Base-by-base conservation (phyloP, 352 stramenopile genomes). In the Peronospora destructor region DNA sequence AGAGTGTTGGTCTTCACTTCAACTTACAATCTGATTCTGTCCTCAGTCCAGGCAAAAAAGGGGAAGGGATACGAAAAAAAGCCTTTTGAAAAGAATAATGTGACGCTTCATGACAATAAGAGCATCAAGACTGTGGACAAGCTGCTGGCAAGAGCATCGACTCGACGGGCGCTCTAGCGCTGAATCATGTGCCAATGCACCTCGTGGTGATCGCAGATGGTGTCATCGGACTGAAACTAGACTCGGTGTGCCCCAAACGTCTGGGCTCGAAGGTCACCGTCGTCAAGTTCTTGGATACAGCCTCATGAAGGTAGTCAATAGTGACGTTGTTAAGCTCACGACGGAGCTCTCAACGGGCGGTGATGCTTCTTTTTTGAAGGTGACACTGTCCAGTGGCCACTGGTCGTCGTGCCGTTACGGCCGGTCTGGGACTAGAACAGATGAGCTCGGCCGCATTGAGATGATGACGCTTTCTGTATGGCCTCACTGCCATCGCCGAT, bases 221-320 rank as follows among this genome's bases (percentile, higher is more conserved):
- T 39, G 94, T 98, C 26, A 99, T 99, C 63, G 96, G 96, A 21
- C 75, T 99, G 23, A 96, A 99, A 69, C 96, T 99, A 68, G 97
- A 95, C 61, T 98, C 91, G 6, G 95, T 99, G 2, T 99, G 97
- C 91, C n/a, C n/a, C n/a, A 88, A 85, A 64, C 88, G 95, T 58
- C 84, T 99, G 1, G 57, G 97, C 11, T 46, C 76, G 34, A 86
- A 92, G 59, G 96, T 99, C 10, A 98, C 95, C 17, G 96, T 99
- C 7, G 95, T 99, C 47, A 96, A 99, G 82, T 99, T 95, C 67
- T 76, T 98, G 56, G 96, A 99, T 85, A 62, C 82, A 16, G 83
- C 98, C 5, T 97, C 89, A 77, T 43, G 79, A 96, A 46, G 87
- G 84, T 26, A 95, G 99, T 13, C 92, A 79, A 40, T 74, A n/a